phyloP scores from a whole-genome alignment of 2,329 filamentous ascomycete genomes.

The Phoma herbarum region DNA sequence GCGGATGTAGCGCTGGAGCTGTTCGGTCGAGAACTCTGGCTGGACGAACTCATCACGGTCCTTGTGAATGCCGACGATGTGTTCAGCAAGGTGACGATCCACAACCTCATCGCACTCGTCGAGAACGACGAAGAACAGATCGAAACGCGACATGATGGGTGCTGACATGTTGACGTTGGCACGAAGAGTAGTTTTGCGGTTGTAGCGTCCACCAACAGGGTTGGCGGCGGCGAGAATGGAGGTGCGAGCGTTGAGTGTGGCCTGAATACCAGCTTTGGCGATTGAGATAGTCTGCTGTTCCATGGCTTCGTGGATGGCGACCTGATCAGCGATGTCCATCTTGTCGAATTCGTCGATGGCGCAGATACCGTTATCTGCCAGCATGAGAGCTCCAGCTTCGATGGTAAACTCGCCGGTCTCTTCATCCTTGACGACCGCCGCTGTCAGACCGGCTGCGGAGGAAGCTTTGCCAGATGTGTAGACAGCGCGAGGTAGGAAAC shows the following conservation, averaged over 20 bases:
- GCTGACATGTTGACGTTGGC: slow-evolving; percentile 99
- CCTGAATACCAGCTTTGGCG: slow-evolving; percentile 97
- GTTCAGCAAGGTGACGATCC: slow-evolving; percentile 88
- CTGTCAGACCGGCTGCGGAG: slow-evolving; percentile 95
- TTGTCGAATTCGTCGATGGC: slow-evolving; percentile 99
- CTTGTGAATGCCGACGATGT: slow-evolving; percentile 95
- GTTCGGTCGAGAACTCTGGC: slow-evolving; percentile 95
- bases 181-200: slow-evolving; percentile 91
- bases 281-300: slow-evolving; percentile 99
- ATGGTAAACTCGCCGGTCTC: slow-evolving; percentile 99
- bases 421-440: slow-evolving; percentile 96
- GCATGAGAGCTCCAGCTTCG: slow-evolving; percentile 96
- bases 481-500: slow-evolving; percentile 92
- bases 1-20: slow-evolving; percentile 95
- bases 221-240: slow-evolving; percentile 96
- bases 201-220: slow-evolving; percentile 94
- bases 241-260: slow-evolving; percentile 93
- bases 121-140: slow-evolving; percentile 96
- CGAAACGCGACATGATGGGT: slow-evolving; percentile 99
- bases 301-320: slow-evolving; percentile 99
- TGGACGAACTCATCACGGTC: slow-evolving; percentile 89
- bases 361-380: slow-evolving; percentile 95
- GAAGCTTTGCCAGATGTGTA: slow-evolving; percentile 99
- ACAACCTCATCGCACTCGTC: slow-evolving; percentile 95
- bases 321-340: slow-evolving; percentile 97